Evolutionary conservation across 306 rosid genomes (phyloP), one percentile per base, ranked within the genome.

Genomic region (Vigna reflexopilosa): DNA sequence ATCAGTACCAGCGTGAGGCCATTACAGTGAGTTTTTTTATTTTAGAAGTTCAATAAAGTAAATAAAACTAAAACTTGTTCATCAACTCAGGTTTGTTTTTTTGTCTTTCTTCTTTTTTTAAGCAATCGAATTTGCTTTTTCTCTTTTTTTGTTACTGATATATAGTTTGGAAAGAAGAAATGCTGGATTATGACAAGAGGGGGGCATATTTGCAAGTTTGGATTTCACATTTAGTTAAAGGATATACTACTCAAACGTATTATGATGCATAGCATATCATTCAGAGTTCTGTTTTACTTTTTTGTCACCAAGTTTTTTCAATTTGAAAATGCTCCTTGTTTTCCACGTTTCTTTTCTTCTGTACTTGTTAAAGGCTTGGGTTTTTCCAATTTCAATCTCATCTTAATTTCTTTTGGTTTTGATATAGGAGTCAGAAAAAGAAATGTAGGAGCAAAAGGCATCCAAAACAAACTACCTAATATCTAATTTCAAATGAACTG

Each of bases 1-100:
- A 94, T 83, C 87, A 87, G 67, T 90, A 90, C 67, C 97, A 92
- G 67, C 97, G 76, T 22, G 90, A 93, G 30, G 98, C 98, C 72
- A 87, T 94, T 78, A 88, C 86, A 79, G 97, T 92, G 78, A 87
- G 87, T 83, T 65, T 40, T 20, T 74, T 97, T 92, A 56, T 61
- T 64, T 15, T 70, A 59, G 50, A 32, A 47, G 17, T 64, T 73
- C 16, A 52, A 20, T 50, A 62, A 44, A 36, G 55, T 32, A 20
- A 38, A 34, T 57, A 63, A 72, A 42, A 2, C 13, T 9, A 9
- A 80, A 70, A 74, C 58, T 19, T 64, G n/a, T 67, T 75, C 20
- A 16, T 36, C 26, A 67, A 28, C 71, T 71, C 45, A 47, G 57
- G 19, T 45, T 51, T 54, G 1, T 65, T 64, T 20, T 20, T 45